Conservation (phyloP, 352 stramenopile genomes). For the Pythium volutum region DNA sequence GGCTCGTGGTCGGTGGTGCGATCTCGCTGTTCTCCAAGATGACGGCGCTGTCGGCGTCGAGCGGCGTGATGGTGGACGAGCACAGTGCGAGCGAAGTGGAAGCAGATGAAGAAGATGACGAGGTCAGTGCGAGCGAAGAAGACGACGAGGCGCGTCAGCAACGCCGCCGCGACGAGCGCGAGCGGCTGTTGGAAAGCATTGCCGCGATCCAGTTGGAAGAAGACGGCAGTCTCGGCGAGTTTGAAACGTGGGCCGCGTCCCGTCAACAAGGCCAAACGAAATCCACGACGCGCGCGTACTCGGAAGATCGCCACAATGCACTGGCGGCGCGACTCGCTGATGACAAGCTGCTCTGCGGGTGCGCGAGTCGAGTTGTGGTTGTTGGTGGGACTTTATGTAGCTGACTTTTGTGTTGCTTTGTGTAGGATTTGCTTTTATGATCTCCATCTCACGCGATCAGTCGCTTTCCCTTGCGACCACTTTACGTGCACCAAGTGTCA, state of each 20-base stretch:
- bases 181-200: constrained; percentile 43
- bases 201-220: constrained; percentile 29
- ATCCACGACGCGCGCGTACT: constrained; percentile 32
- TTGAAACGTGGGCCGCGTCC: constrained; percentile 31
- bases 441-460: constrained; percentile 44
- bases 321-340: constrained; percentile 52
- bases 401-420: not conserved
- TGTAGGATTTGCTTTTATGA: constrained; percentile 67
- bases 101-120: not conserved
- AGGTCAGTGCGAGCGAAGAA: constrained; percentile 19
- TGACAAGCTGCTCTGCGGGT: constrained; percentile 67
- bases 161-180: constrained; percentile 26
- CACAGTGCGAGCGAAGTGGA: constrained; percentile 21
- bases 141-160: not conserved
- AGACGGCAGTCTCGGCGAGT: constrained; percentile 40
- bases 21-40: constrained; percentile 63
- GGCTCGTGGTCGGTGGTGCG: constrained; percentile 52
- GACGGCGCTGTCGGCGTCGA: constrained; percentile 48
- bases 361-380: not conserved
- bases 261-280: constrained; percentile 8
- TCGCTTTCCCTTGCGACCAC: constrained; percentile 65
- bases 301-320: constrained; percentile 42
- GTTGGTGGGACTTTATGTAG: not conserved
- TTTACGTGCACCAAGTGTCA: constrained; percentile 63
- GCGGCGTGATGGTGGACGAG: constrained; percentile 6